Evolutionary conservation across 768 basidiomycete genomes (phyloP), one percentile per base, ranked within the genome.

Genomic region (Trametes gibbosa): DNA sequence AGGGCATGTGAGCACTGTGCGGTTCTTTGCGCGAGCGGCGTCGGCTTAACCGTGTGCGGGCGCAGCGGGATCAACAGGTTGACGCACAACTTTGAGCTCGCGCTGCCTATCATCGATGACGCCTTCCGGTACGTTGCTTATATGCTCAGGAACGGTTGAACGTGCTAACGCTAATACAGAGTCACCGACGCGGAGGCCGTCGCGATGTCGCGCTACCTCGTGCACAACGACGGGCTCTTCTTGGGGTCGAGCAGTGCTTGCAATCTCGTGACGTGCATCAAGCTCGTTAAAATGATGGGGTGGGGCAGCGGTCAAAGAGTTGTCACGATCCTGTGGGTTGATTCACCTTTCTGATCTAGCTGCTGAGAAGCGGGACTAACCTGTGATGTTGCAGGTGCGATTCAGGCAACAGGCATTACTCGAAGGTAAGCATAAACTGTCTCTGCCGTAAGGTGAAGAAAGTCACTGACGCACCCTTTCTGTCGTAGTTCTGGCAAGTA

Each of bases 161-260:
- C 35, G 1, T 6, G 2, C 24, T 27, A 1, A 32, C 10, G 0
- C 1, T 9, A 32, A 8, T n/a, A 10, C 69, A 95, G 95, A 58
- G 85, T 98, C 70, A 88, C 90, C 2, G 97, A 98, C 64, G 86
- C 82, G 1, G 96, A 99, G 73, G 96, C 96, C 0, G 92, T 98
- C 47, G 85, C 90, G 8, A 98, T 98, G 96, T 90, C 95, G 1
- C 86, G 95, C 10, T 94, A 94, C 70, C 82, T 99, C 19, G 93
- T 97, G 4, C 77, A 87, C 50, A 78, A 91, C 55, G 96, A 98
- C 64, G 97, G 97, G 0, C 77, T 99, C 25, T 98, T 95, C 75
- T 78, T 98, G 27, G 97, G 97, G 14, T 98, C 95, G 0, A 96
- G 93, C 59, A 95, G 92, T 66, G 96, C 97, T 0, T 95, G 94